phyloP scores from a whole-genome alignment of 2,329 filamentous ascomycete species.

The Periconia sp. region DNA sequence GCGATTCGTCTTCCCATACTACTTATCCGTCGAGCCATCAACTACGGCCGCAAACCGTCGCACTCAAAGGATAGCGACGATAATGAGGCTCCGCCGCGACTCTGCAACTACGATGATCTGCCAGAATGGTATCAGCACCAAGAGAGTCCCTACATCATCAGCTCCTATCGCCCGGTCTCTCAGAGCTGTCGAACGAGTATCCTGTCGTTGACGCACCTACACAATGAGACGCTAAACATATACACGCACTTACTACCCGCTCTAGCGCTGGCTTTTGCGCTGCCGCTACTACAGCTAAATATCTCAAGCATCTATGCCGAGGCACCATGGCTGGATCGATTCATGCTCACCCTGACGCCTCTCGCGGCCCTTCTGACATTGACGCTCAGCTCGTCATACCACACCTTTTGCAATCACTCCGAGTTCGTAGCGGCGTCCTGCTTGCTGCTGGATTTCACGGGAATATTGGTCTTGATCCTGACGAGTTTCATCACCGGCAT shows the following conservation, averaged over 20 bases:
- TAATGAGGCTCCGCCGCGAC: constrained; percentile 8
- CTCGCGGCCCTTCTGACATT: constrained; percentile 46
- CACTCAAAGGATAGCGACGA: constrained; percentile 1
- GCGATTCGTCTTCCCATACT: constrained; percentile 20
- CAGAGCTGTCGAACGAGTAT: constrained; percentile 64
- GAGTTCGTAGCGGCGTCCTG: constrained; percentile 75
- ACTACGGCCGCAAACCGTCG: constrained; percentile 8
- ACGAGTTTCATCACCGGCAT: constrained; percentile 86
- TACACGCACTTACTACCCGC: constrained; percentile 66
- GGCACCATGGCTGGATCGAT: constrained; percentile 32
- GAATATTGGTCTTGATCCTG: constrained; percentile 86
- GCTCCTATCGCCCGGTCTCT: constrained; percentile 67
- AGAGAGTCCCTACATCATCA: constrained; percentile 71
- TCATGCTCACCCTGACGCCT: constrained; percentile 40
- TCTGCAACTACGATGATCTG: constrained; percentile 43
- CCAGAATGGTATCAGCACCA: constrained; percentile 46
- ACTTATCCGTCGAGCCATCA: constrained; percentile 19
- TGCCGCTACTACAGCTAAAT: constrained; percentile 26
- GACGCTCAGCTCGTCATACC: constrained; percentile 67
- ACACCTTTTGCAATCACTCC: constrained; percentile 85
- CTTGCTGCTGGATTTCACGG: constrained; percentile 90
- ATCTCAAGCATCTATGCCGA: constrained; percentile 23
- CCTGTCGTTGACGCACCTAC: constrained; percentile 63
- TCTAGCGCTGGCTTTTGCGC: constrained; percentile 20
- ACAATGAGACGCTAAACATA: constrained; percentile 73